Base-by-base conservation (phyloP, 2,329 filamentous ascomycete genomes). In the Dothidotthia symphoricarpi region DNA sequence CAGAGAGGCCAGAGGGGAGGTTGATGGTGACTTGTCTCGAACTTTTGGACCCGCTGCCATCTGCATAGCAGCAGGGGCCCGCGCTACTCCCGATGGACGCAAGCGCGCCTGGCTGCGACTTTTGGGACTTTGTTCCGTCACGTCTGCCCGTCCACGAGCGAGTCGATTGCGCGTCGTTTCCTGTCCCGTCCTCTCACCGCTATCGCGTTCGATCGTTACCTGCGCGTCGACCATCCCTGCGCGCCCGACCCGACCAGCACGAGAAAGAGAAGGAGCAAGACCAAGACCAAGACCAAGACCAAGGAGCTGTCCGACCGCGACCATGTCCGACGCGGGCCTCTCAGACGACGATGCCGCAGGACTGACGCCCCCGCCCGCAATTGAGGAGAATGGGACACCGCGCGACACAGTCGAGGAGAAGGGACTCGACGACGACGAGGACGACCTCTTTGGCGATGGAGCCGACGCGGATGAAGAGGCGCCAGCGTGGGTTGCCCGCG, bases 391-490 rank as follows among this genome's bases (percentile, higher is more conserved):
- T 8, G 55, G 41, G 24, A 49, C 55, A 27, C 56, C 59, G 29
- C 53, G 52, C 34, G 51, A 61, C 25, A 63, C 59, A 4, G 54
- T 64, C 12, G 63, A 63, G 34, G 57, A 64, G 26, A 53, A 56
- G 8, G 61, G 31, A 0, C 37, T 53, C 16, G 66, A 67, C 14
- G 62, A 63, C 3, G 67, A 64, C 16, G 69, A 64, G 15, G 70
- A 71, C 33, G 72, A 75, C 43, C 55, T 74, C 9, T 73, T 75
- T 43, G 73, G 71, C 31, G 72, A 72, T 34, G 70, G 63, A 9
- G 66, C 63, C 14, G 68, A 68, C 30, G 56, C 51, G 11, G 52
- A 57, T 14, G 46, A 43, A n/a, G 57, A 60, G 40, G 49, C 56
- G 43, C 56, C 55, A 42, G 52, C 40, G 61, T 65, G 45, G 49